phyloP scores from a whole-genome alignment of 163 green algal genomes.

The Volvox carteri region DNA sequence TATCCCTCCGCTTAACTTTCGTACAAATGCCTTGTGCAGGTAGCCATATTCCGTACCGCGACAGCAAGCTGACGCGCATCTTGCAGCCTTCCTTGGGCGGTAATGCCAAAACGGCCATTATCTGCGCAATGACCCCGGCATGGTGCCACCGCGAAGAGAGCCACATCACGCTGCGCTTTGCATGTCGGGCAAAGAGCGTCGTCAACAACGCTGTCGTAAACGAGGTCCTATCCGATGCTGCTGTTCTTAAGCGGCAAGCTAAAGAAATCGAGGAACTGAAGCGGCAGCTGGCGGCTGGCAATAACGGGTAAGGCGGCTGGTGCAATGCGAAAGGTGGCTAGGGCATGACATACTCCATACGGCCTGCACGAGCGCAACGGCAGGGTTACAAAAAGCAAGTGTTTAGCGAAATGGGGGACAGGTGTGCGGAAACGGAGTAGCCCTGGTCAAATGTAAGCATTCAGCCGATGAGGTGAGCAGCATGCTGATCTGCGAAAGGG shows the following conservation, averaged over 20 bases:
- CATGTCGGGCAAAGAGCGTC: conserved; percentile 93
- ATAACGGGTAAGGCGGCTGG: background rate
- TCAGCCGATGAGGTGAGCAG: no score
- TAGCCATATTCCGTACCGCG: conserved; percentile 95
- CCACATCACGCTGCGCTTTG: conserved; percentile 90
- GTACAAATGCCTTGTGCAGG: conserved; percentile 65
- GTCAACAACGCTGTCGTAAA: conserved; percentile 97
- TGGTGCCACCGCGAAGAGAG: conserved; percentile 91
- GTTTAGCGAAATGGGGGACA: no score
- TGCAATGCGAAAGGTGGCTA: background rate
- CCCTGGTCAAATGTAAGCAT: no score
- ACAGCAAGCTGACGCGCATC: conserved; percentile 98
- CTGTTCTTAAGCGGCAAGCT: conserved; percentile 94
- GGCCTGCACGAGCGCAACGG: no score
- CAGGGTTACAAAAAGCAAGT: no score
- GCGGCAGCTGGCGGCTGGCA: conserved; percentile 63
- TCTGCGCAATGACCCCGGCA: conserved; percentile 94
- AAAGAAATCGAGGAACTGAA: conserved; percentile 96
- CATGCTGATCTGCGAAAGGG: no score
- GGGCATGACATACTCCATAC: no score
- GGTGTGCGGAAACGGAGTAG: no score
- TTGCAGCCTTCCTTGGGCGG: conserved; percentile 95
- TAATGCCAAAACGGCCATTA: conserved; percentile 94
- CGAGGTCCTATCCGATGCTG: conserved; percentile 92
- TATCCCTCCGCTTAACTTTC: no score